Conservation (phyloP, 2,329 filamentous ascomycete species). For the Chaetothyriales sp. region DNA sequence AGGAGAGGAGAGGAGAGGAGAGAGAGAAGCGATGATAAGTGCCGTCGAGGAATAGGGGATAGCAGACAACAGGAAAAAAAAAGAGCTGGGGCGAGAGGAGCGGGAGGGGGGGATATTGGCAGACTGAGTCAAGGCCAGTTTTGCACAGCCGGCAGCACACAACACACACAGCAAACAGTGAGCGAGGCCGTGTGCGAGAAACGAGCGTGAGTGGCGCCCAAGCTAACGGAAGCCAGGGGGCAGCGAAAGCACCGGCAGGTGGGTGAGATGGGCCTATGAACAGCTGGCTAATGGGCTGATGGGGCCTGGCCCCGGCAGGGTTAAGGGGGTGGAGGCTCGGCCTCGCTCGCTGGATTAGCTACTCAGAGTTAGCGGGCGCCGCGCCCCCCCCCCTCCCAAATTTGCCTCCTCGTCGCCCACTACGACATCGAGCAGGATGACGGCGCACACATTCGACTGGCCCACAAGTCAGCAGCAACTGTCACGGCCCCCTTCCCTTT, state of each 20-base stretch:
- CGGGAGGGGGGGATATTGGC: not conserved
- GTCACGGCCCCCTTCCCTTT: not conserved
- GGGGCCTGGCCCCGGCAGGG: too few relatives aligned
- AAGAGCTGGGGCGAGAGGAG: not conserved
- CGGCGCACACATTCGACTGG: not conserved
- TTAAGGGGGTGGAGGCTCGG: too few relatives aligned
- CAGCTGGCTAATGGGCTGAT: not conserved
- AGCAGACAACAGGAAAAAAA: not conserved
- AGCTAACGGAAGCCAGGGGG: not conserved
- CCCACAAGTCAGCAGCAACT: not conserved
- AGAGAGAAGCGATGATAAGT: not conserved
- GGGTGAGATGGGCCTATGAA: not conserved
- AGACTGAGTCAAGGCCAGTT: not conserved
- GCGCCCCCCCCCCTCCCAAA: not conserved
- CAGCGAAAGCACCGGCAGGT: not conserved
- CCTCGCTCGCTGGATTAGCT: not conserved
- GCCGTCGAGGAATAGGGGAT: not conserved
- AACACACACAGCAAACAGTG: not conserved
- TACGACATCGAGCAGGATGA: not conserved
- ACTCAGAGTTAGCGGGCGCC: not conserved
- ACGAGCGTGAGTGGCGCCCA: not conserved
- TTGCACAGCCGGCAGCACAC: not conserved
- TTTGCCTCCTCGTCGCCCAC: not conserved
- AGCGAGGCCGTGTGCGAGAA: not conserved
- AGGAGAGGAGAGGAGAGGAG: too few relatives aligned